Percentiles rank a stretch among this genome's conserved stretches.
Conservation (phyloP, 768 basidiomycete species). For the Auriscalpium microsporum region DNA sequence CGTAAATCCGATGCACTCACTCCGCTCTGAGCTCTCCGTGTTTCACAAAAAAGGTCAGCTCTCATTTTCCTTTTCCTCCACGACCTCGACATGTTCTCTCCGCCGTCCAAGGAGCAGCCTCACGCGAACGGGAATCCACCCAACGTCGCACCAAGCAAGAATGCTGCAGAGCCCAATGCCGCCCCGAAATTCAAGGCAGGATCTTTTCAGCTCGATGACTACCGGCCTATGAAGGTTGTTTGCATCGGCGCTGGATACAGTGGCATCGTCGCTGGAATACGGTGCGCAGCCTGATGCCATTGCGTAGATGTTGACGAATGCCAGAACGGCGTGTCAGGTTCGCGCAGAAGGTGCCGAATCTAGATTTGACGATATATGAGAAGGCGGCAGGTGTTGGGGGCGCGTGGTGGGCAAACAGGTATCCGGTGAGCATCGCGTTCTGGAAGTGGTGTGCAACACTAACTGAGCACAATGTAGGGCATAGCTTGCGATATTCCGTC, state of each 20-base stretch:
- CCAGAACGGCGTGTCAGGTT: slow-evolving; percentile 28
- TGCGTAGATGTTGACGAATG: neutral
- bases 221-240: slow-evolving; percentile 45
- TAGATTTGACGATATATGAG: slow-evolving; percentile 52
- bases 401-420: slow-evolving; percentile 45
- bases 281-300: slow-evolving; percentile 22
- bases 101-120: too few species aligned
- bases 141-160: too few species aligned
- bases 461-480: slow-evolving; percentile 2
- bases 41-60: too few species aligned
- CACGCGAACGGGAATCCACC: too few species aligned
- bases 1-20: too few species aligned
- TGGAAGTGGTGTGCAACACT: neutral
- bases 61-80: too few species aligned
- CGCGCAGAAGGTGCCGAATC: slow-evolving; percentile 42
- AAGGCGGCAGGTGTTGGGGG: slow-evolving; percentile 52
- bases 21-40: too few species aligned
- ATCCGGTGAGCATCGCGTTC: slow-evolving; percentile 4
- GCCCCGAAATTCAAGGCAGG: neutral
- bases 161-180: neutral
- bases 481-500: slow-evolving; percentile 10
- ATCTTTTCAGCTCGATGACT: slow-evolving; percentile 43
- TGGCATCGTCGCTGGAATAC: slow-evolving; percentile 50
- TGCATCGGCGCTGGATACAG: slow-evolving; percentile 53
- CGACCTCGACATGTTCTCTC: too few species aligned